Percentiles rank a stretch among this genome's conserved stretches.
phyloP scores from a whole-genome alignment of 1,284 basidiomycete genomes.

The Malassezia dermatis region DNA sequence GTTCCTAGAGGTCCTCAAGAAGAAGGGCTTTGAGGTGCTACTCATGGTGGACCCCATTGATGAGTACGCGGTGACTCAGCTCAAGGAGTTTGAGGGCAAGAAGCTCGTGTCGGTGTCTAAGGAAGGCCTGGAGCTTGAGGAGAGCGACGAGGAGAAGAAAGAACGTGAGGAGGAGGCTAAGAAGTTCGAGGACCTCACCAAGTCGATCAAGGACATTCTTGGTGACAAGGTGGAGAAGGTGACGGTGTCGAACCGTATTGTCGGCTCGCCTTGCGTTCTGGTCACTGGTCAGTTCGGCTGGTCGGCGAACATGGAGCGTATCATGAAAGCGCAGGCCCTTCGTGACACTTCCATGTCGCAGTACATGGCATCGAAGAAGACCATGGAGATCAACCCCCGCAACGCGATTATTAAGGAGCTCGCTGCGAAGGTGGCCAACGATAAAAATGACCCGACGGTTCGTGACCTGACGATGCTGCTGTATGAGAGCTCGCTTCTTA shows the following conservation, averaged over 20 bases:
- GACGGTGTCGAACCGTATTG: constrained; percentile 78
- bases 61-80: constrained; percentile 62
- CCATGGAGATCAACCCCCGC: constrained; percentile 87
- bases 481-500: constrained; percentile 85
- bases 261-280: constrained; percentile 46
- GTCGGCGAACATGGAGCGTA: constrained; percentile 99
- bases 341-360: constrained; percentile 98
- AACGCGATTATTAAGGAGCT: constrained; percentile 96
- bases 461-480: constrained; percentile 88
- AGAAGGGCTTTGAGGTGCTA: constrained; percentile 98
- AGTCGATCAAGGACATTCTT: constrained; percentile 92
- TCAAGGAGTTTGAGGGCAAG: constrained; percentile 99
- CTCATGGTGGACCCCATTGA: constrained; percentile 75
- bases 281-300: constrained; percentile 98
- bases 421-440: constrained; percentile 83
- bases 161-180: constrained; percentile 75
- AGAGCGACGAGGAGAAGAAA: constrained; percentile 95
- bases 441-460: constrained; percentile 90
- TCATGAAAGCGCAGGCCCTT: constrained; percentile 99
- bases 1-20: constrained; percentile 98
- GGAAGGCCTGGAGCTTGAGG: constrained; percentile 97
- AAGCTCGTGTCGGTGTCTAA: constrained; percentile 97
- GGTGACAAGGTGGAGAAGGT: constrained; percentile 99
- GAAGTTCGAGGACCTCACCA: constrained; percentile 79
- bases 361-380: constrained; percentile 92